A percentile compares a stretch with the other conserved stretches of the same genome.
These are phyloP conservation scores for Alternaria ventricosa DNA, from an alignment of 2,329 filamentous ascomycete genomes.

Conservation along the genomic window DNA sequence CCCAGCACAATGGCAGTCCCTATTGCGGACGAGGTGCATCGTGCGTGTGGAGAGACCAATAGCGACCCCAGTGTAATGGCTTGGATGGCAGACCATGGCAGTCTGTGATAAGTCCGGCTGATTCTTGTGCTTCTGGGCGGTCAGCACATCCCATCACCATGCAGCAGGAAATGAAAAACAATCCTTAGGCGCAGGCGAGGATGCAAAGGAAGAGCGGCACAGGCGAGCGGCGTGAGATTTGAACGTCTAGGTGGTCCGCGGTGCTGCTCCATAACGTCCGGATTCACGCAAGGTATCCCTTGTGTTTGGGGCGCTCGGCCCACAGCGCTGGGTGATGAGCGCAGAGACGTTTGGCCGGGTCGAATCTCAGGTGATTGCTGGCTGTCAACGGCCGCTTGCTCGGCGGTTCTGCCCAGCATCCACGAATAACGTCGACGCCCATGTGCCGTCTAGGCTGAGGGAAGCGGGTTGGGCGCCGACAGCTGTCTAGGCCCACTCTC, in stretches of 20 bases:
- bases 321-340: constrained; percentile 17
- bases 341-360: constrained; percentile 9
- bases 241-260: background rate
- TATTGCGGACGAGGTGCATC: constrained; percentile 20
- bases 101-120: constrained; percentile 34
- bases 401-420: constrained; percentile 3
- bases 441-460: background rate
- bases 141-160: constrained; percentile 30
- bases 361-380: constrained; percentile 5
- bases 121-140: constrained; percentile 27
- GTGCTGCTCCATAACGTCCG: background rate
- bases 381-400: constrained; percentile 2
- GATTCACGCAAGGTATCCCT: constrained; percentile 7
- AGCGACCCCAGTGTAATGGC: constrained; percentile 9
- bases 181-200: background rate
- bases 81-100: constrained; percentile 9
- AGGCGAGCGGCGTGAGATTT: background rate
- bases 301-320: constrained; percentile 11
- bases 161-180: constrained; percentile 21
- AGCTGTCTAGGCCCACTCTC: constrained; percentile 1
- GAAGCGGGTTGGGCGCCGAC: constrained; percentile 11
- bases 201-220: constrained; percentile 1
- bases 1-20: constrained; percentile 24
- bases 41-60: constrained; percentile 21
- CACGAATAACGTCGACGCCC: constrained; percentile 2